Evolutionary conservation across 768 basidiomycete genomes (phyloP), one percentile per base, ranked within the genome.

Genomic region (Naematelia aurantialba): DNA sequence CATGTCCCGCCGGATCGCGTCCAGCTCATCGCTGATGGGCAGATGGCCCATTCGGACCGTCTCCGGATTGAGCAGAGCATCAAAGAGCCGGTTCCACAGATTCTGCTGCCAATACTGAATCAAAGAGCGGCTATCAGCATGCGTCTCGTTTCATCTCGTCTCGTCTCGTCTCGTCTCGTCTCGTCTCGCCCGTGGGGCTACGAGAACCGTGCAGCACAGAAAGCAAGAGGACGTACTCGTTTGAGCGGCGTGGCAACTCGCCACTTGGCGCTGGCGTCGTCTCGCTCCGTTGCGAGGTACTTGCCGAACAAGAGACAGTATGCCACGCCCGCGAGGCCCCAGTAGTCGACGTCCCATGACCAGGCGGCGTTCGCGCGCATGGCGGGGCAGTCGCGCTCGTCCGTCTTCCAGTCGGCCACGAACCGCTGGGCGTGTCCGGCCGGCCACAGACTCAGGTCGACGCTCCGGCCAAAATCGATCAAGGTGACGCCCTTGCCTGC

Each of bases 221-320:
- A n/a, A n/a, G n/a, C n/a, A n/a, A n/a, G n/a, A n/a, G n/a, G n/a
- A n/a, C 76, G 61, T 48, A 78, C 77, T 50, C 77, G 27, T 49
- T 70, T 73, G 29, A 75, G 54, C 13, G 67, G 67, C 19, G 59
- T 61, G 8, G 59, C 55, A 34, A 75, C 69, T 49, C 58, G 66
- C 45, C 65, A 69, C 22, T 59, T 50, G 8, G 46, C 56, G 12
- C 60, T 62, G 13, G 51, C 61, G 3, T 52, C 52, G 10, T 47
- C 54, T 5, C 51, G 60, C 59, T 82, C 82, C 12, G 84, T 84
- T 71, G 91, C 86, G 76, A 99, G 89, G 79, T 97, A 94, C 78
- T 91, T 94, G 24, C 93, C 93, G 72, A 91, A 97, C 27, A 99
- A 83, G 85, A 98, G 86, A 80, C 91, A 96, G 78, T 90, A 96